Evolutionary conservation across 306 rosid species (phyloP).

Genomic region (Coriaria nepalensis): DNA sequence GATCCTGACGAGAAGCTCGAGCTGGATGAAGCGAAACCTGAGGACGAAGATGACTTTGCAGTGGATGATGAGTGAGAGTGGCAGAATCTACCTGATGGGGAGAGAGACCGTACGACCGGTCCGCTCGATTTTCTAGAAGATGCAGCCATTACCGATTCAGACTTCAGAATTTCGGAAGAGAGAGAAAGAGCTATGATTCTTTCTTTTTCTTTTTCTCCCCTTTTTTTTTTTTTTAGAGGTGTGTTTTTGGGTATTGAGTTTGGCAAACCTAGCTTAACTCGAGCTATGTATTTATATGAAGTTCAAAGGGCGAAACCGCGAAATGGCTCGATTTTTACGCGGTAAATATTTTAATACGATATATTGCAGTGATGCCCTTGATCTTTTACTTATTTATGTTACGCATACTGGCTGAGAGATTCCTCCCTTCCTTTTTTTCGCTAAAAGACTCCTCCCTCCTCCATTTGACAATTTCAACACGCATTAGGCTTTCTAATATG

Average conservation of each 20-base stretch:
- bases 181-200: too few relatives aligned
- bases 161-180: constrained; percentile 2
- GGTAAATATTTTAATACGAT: too few relatives aligned
- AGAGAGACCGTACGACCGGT: constrained; percentile 36
- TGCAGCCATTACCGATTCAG: constrained; percentile 40
- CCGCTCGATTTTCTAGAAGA: constrained; percentile 50
- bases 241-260: constrained; percentile 41
- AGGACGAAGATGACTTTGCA: constrained; percentile 16
- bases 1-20: constrained; percentile 61
- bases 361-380: constrained; percentile 1
- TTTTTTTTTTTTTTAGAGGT: constrained; percentile 5
- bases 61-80: constrained; percentile 12
- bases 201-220: not conserved
- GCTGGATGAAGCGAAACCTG: constrained; percentile 60
- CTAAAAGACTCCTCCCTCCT: too few relatives aligned
- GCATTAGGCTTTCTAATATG: too few relatives aligned
- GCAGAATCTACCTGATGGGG: constrained; percentile 46
- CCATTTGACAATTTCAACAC: too few relatives aligned
- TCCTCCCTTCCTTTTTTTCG: too few relatives aligned
- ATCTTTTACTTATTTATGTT: not conserved
- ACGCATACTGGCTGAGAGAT: not conserved
- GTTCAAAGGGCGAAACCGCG: too few relatives aligned
- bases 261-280: constrained; percentile 79
- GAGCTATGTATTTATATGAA: constrained; percentile 59
- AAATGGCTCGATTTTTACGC: too few relatives aligned